Conservation (phyloP, 345 rosid genomes). For the Eutrema yunnanense region DNA sequence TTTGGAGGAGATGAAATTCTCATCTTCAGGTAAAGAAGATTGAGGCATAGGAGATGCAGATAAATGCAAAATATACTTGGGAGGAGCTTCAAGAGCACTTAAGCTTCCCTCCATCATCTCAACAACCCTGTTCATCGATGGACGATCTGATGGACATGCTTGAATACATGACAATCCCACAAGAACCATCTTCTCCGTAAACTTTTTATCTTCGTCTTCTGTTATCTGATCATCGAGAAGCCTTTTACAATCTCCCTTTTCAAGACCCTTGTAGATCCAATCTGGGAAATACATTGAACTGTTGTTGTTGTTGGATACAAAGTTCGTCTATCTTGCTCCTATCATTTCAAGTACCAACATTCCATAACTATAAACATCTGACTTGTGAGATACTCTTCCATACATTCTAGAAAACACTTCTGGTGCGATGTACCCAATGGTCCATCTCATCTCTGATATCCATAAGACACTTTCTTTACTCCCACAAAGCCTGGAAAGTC, state of each 20-base stretch:
- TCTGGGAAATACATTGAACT: no score
- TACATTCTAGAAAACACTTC: no score
- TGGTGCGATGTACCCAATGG: slow-evolving; percentile 44
- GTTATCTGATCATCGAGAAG: not conserved
- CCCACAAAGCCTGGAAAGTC: slow-evolving; percentile 39
- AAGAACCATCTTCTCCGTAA: not conserved
- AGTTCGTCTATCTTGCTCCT: no score
- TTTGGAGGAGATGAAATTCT: not conserved
- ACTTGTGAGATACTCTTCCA: slow-evolving; percentile 33
- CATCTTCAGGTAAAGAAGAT: not conserved
- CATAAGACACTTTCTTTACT: slow-evolving; percentile 27
- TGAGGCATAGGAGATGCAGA: not conserved
- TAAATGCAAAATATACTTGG: not conserved
- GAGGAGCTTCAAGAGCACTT: not conserved
- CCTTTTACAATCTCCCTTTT: not conserved
- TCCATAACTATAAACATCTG: slow-evolving; percentile 16
- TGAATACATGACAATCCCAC: slow-evolving; percentile 3
- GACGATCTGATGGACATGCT: not conserved
- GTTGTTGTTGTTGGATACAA: no score
- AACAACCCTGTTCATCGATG: not conserved
- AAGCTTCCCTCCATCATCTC: slow-evolving; percentile 14
- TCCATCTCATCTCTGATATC: slow-evolving; percentile 33
- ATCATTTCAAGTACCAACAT: no score
- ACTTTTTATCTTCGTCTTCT: not conserved
- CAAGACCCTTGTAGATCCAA: not conserved